phyloP scores from a whole-genome alignment of 306 rosid species.

The Vigna trinervia region DNA sequence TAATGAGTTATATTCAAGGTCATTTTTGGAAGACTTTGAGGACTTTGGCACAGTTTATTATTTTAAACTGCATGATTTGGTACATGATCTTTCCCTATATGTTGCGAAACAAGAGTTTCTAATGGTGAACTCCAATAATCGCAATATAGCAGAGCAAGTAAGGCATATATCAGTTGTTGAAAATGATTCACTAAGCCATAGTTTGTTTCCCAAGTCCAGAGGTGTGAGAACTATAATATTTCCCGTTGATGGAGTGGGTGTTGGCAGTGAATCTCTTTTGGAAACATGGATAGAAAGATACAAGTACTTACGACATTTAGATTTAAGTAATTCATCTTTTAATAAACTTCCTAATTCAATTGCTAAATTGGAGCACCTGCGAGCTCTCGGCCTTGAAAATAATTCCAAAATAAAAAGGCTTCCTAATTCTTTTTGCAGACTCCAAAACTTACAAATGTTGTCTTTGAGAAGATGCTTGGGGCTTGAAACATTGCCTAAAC shows the following conservation, averaged over 20 bases:
- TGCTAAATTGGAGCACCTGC: conserved; percentile 17
- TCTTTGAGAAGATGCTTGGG: not conserved
- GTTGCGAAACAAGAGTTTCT: conserved; percentile 19
- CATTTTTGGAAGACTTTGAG: not conserved
- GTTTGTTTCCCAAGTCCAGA: not conserved
- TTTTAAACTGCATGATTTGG: conserved; percentile 25
- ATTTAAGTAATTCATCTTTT: not conserved
- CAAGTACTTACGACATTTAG: not conserved
- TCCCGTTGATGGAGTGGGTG: not conserved
- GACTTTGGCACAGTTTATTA: not conserved
- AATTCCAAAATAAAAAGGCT: not conserved
- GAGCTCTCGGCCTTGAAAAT: not conserved
- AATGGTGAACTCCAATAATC: not conserved
- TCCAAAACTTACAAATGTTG: not conserved
- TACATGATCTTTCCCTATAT: conserved; percentile 28
- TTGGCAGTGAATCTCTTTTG: not conserved
- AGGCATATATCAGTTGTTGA: not conserved
- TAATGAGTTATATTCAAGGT: not conserved
- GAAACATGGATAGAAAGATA: not conserved
- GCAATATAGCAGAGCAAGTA: not conserved
- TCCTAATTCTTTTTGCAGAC: not conserved
- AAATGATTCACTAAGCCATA: not conserved
- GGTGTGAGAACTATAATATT: not conserved
- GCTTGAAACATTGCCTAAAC: not conserved
- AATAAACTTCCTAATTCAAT: conserved; percentile 22